Base-by-base conservation (phyloP, 306 rosid species). In the Heteromeles arbutifolia region DNA sequence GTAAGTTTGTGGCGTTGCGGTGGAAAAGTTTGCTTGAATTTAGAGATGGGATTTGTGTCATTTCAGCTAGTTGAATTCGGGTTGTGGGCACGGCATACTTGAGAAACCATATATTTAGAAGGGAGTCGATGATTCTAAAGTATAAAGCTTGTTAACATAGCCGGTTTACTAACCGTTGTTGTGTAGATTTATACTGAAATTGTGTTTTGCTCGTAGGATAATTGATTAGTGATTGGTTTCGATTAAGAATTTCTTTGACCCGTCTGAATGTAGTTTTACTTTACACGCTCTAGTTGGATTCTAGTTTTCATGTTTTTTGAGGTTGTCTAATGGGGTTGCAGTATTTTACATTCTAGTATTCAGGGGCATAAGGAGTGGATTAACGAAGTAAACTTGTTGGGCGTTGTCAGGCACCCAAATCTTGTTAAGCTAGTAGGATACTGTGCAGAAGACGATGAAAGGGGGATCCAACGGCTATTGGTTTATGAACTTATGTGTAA, bases 291-390 rank as follows among this genome's bases (percentile, higher is more conserved):
- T 39, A 37, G 44, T 61, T 45, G 41, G 65, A 68, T 74, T 28
- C 43, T 22, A 44, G 50, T 44, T 73, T 34, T 31, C 69, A 64
- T 41, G 44, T 52, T 71, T 65, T 34, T 45, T 21, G 56, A 61
- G 73, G 73, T 74, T 70, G 78, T 77, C 70, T 84, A 67, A 79
- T 50, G 81, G 76, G 61, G 41, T 63, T 65, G 39, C 25, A 15
- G 5, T 69, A 25, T 65, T 25, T 76, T 82, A 74, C 79, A 75
- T 85, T 90, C 89, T 86, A 85, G 90, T 80, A 50, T 82, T 86
- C 96, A 93, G 96, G 99, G 99, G 88, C 97, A 95, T 56, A 92
- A 82, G 86, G 97, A 95, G 73, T 95, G 99, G 99, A 88, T 92
- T 73, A 95, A 95, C 75, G 99, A 95, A 82, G 97, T 95, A 78